Evolutionary conservation across 2,329 filamentous ascomycete species (phyloP).

Genomic region (Exophiala dermatitidis): DNA sequence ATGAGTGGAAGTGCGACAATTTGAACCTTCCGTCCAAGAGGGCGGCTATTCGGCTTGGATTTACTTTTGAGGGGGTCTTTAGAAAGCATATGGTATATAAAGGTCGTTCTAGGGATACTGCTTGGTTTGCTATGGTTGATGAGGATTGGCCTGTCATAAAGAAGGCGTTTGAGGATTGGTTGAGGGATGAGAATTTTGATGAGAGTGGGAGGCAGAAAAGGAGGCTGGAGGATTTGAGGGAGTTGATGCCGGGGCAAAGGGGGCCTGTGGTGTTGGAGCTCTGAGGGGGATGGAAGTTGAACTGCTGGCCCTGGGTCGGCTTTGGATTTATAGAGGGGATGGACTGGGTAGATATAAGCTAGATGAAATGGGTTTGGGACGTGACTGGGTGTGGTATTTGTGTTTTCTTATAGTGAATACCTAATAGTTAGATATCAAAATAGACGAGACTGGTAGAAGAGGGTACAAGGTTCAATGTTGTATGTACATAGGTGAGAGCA

Average conservation of each 20-base stretch:
- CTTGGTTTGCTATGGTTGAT: constrained; percentile 54
- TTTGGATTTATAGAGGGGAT: not conserved
- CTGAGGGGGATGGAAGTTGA: no score
- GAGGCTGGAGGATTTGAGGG: constrained; percentile 37
- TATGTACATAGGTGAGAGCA: no score
- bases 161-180: constrained; percentile 48
- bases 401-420: no score
- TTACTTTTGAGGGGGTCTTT: constrained; percentile 54
- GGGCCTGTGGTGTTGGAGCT: constrained; percentile 8
- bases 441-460: no score
- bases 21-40: constrained; percentile 49
- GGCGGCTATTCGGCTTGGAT: constrained; percentile 53
- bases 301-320: no score
- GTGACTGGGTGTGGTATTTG: no score
- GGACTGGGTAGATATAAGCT: no score
- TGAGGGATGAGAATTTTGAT: constrained; percentile 51
- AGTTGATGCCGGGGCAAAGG: not conserved
- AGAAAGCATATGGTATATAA: constrained; percentile 56
- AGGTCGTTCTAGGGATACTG: constrained; percentile 51
- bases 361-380: no score
- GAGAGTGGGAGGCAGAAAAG: constrained; percentile 45
- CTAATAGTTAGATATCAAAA: no score
- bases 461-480: no score
- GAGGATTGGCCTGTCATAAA: constrained; percentile 51
- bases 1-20: constrained; percentile 59